phyloP scores from a whole-genome alignment of 352 stramenopile species.

The Peronospora belbahrii region DNA sequence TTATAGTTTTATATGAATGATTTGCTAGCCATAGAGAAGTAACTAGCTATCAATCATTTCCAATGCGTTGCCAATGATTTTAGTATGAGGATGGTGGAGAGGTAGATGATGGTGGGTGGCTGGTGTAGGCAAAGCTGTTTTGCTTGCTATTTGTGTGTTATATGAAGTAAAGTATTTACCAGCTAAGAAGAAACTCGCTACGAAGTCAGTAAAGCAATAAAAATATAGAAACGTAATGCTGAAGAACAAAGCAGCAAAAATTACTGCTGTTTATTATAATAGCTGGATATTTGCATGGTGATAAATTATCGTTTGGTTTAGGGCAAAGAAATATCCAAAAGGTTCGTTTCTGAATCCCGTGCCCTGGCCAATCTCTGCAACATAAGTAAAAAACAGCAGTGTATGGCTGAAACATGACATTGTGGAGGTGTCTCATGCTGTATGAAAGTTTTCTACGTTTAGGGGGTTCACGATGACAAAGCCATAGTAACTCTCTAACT shows the following conservation, averaged over 20 bases:
- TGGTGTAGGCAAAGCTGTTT: conserved; percentile 12
- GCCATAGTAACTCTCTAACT: conserved; percentile 25
- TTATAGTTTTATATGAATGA: conserved; percentile 16
- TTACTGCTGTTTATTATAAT: no score
- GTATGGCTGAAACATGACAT: conserved; percentile 11
- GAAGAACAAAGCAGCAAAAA: background rate
- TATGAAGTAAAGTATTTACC: no score
- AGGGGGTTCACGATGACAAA: conserved; percentile 14
- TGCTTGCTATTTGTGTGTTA: background rate
- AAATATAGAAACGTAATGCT: background rate
- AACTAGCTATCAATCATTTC: background rate
- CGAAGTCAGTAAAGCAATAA: no score
- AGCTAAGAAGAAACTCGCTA: no score
- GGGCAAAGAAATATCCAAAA: no score
- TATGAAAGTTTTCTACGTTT: background rate
- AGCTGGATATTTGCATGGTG: no score
- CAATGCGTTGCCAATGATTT: conserved; percentile 6
- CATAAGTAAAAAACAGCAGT: conserved; percentile 9
- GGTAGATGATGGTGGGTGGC: conserved; percentile 4
- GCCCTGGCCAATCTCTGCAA: conserved; percentile 14
- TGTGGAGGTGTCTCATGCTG: conserved; percentile 2
- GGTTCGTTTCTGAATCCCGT: conserved; percentile 3
- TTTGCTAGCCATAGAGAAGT: conserved; percentile 1
- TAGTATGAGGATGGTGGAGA: conserved; percentile 20
- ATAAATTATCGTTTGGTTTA: no score